Percentiles rank a stretch among this genome's conserved stretches.
Conservation (phyloP, 1,284 basidiomycete species). For the Irpex rosettiformis region DNA sequence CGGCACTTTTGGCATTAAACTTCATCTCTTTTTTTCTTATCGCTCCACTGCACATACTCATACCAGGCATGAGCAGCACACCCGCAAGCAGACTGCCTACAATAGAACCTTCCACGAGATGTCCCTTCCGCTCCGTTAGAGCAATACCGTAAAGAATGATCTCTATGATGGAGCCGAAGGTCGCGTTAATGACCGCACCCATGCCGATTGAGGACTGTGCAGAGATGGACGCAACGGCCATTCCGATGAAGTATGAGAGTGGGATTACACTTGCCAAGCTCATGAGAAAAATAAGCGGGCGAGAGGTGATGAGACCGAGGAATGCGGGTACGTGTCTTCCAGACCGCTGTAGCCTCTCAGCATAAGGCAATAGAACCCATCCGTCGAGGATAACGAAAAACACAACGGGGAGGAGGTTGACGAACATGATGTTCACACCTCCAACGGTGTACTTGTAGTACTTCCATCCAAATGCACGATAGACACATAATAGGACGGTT, state of each 20-base stretch:
- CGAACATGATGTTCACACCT: constrained; percentile 97
- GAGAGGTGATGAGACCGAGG: constrained; percentile 69
- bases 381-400: constrained; percentile 97
- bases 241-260: constrained; percentile 98
- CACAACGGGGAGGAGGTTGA: constrained; percentile 92
- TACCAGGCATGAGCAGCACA: constrained; percentile 95
- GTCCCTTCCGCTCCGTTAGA: constrained; percentile 85
- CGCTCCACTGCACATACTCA: constrained; percentile 96
- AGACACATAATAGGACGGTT: constrained; percentile 93
- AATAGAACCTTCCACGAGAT: constrained; percentile 95
- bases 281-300: constrained; percentile 82
- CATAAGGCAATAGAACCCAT: constrained; percentile 75
- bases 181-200: constrained; percentile 99
- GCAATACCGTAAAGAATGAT: constrained; percentile 93
- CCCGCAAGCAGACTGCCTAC: constrained; percentile 94
- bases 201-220: constrained; percentile 98
- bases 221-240: constrained; percentile 98
- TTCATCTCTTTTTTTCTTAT: constrained; percentile 91
- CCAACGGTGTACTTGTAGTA: constrained; percentile 99
- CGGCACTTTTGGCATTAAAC: constrained; percentile 97
- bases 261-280: constrained; percentile 93
- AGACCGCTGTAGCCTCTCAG: constrained; percentile 51
- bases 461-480: constrained; percentile 85
- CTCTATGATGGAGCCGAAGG: constrained; percentile 98
- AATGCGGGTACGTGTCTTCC: constrained; percentile 62